Evolutionary conservation across 2,329 filamentous ascomycete species (phyloP), one percentile per base, ranked within the genome.

Genomic region (Cladosporium cucumerinum): DNA sequence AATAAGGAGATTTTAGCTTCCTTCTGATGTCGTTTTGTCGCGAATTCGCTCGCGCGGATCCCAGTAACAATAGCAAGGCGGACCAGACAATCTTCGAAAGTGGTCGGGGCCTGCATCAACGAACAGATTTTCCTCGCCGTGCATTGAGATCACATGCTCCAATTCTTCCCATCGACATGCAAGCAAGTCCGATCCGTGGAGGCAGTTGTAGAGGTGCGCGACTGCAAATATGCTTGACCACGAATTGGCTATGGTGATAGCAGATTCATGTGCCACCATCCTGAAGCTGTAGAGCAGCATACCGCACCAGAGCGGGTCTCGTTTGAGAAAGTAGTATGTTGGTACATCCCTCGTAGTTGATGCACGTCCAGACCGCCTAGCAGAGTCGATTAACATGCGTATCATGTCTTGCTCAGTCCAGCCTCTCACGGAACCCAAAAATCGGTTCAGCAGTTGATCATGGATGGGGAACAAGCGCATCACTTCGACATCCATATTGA

Each of bases 271-370:
- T 7, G 57, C 57, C 23, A 46, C 25, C 26, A 61, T 52, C 14
- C 57, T 25, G 26, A 65, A 61, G 23, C 54, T 65, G 63, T 65
- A 65, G n/a, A 65, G 63, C n/a, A 65, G 46, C 5, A 55, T 26
- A 5, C 63, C 63, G 30, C 63, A 65, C 63, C 55, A 65, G 11
- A 61, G n/a, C 5, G 63, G 63, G 26, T 61, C 57, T 21, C 63
- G 36, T 43, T 43, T 10, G 36, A 43, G 36, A 43, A 43, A 18
- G 18, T 43, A 43, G 8, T 43, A 43, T 43, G 36, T 5, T n/a
- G 36, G 36, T 10, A 43, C 3, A n/a, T n/a, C 6, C 36, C 36
- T n/a, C 18, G 18, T 7, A 43, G 1, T n/a, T n/a, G 36, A 43
- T 6, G 36, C 6, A 43, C 21, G 7, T 3, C 18, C 18, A 7